Percentiles rank a stretch among this genome's conserved stretches.
Evolutionary conservation across 1,284 basidiomycete species (phyloP).

Genomic region (Irpex lacteus): DNA sequence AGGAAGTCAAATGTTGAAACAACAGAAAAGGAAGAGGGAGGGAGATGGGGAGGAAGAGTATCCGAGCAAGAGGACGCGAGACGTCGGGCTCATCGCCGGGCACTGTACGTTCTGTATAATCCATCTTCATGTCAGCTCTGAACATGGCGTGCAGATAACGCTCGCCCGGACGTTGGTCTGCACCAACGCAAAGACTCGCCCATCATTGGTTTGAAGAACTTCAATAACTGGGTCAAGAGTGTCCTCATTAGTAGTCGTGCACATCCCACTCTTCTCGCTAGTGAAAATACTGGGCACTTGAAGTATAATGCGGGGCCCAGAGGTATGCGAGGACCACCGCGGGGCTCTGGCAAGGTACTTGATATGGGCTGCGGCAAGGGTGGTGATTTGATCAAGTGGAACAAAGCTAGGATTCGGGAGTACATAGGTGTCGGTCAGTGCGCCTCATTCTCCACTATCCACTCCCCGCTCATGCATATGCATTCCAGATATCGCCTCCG

Average conservation of each 20-base stretch:
- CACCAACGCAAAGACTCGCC: constrained; percentile 86
- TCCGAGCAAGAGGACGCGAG: constrained; percentile 54
- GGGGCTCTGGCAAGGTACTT: constrained; percentile 70
- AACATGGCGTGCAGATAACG: constrained; percentile 69
- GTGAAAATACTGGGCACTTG: constrained; percentile 15
- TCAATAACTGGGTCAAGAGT: constrained; percentile 99
- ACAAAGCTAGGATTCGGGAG: constrained; percentile 79
- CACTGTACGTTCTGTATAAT: constrained; percentile 54
- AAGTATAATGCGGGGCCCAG: constrained; percentile 25
- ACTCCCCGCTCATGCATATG: background rate
- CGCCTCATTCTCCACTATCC: background rate
- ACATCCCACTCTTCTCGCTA: constrained; percentile 54
- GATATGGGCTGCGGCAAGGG: constrained; percentile 99
- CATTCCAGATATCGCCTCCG: constrained; percentile 79
- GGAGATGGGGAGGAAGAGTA: constrained; percentile 40
- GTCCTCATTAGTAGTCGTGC: constrained; percentile 89
- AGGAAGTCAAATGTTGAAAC: constrained; percentile 49
- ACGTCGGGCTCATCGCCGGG: constrained; percentile 65
- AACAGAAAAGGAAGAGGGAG: constrained; percentile 62
- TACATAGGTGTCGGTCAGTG: constrained; percentile 80
- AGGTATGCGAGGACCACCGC: constrained; percentile 32
- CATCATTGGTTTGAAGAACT: constrained; percentile 94
- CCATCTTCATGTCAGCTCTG: background rate
- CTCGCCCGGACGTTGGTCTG: constrained; percentile 87
- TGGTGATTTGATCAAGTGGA: constrained; percentile 96